Percentiles rank a stretch among this genome's conserved stretches.
These are phyloP conservation scores for Xylaria telfairii DNA, from an alignment of 495 filamentous ascomycete genomes.

Conservation along the genomic window DNA sequence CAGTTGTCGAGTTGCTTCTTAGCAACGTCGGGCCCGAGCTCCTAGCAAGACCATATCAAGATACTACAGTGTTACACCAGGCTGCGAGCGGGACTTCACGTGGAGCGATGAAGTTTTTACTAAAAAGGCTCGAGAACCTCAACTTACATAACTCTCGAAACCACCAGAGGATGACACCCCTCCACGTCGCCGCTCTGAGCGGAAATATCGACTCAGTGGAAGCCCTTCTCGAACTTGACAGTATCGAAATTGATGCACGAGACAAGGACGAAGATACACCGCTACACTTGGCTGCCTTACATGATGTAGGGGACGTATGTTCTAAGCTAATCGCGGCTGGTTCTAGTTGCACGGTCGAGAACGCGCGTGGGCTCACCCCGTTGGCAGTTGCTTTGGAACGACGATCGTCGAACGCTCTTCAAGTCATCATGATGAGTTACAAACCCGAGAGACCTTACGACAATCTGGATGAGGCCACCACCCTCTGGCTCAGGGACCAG, in stretches of 20 bases:
- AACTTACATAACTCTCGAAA: neutral
- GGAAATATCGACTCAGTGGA: neutral
- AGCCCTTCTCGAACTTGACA: neutral
- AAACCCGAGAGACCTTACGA: neutral
- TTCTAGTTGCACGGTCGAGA: neutral
- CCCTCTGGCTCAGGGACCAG: neutral
- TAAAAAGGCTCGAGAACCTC: neutral
- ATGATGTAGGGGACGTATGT: constrained; percentile 1
- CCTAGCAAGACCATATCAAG: neutral
- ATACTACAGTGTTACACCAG: neutral
- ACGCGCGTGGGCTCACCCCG: neutral
- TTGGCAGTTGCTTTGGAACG: neutral
- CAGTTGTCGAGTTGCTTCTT: neutral
- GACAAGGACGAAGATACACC: neutral
- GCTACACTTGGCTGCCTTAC: neutral
- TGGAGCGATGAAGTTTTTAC: constrained; percentile 1
- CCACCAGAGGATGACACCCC: neutral
- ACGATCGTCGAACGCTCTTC: neutral
- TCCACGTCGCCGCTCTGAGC: neutral
- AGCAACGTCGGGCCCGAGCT: neutral
- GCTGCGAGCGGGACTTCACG: neutral
- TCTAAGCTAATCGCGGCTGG: neutral
- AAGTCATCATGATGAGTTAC: neutral
- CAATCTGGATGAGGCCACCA: neutral
- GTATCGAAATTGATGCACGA: constrained; percentile 1